Evolutionary conservation across 208 protist genomes (phyloP).

Genomic region (Acanthamoeba comandoni): DNA sequence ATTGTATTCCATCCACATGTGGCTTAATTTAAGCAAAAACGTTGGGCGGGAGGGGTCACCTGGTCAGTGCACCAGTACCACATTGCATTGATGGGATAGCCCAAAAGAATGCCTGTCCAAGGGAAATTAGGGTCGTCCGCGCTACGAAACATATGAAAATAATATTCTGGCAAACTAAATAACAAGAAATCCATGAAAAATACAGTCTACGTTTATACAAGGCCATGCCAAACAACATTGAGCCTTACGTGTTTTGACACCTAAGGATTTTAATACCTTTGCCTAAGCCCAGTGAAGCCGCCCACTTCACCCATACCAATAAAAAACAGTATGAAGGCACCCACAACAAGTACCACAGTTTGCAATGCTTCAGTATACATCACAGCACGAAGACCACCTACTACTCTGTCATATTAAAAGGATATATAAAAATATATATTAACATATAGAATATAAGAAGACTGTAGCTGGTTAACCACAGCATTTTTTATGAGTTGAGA

Average conservation of each 20-base stretch:
- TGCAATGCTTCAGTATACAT: slow-evolving; percentile 83
- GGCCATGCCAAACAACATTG: too few relatives aligned
- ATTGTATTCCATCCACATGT: not conserved
- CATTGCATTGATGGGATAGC: slow-evolving; percentile 67
- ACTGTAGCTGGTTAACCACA: too few relatives aligned
- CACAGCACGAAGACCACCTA: slow-evolving; percentile 79
- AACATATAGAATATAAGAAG: too few relatives aligned
- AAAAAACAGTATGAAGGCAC: slow-evolving; percentile 56
- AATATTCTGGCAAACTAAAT: slow-evolving; percentile 71
- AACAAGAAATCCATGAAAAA: not conserved
- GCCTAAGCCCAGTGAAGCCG: slow-evolving; percentile 58
- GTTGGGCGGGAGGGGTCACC: slow-evolving; percentile 13
- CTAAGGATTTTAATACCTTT: slow-evolving; percentile 33
- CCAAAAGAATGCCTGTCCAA: slow-evolving; percentile 73
- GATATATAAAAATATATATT: too few relatives aligned
- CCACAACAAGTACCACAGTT: slow-evolving; percentile 77
- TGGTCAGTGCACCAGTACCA: slow-evolving; percentile 85
- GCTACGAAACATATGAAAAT: slow-evolving; percentile 71
- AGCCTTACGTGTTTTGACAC: too few relatives aligned
- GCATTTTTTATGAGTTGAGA: not conserved
- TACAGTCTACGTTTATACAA: too few relatives aligned
- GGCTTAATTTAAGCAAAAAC: not conserved
- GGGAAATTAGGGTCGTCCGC: slow-evolving; percentile 76
- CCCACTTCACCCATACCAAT: slow-evolving; percentile 78
- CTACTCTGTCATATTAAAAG: not conserved